A percentile compares a stretch with the other conserved stretches of the same genome.
Conservation (phyloP, 768 basidiomycete species). For the Mycena epipterygia region DNA sequence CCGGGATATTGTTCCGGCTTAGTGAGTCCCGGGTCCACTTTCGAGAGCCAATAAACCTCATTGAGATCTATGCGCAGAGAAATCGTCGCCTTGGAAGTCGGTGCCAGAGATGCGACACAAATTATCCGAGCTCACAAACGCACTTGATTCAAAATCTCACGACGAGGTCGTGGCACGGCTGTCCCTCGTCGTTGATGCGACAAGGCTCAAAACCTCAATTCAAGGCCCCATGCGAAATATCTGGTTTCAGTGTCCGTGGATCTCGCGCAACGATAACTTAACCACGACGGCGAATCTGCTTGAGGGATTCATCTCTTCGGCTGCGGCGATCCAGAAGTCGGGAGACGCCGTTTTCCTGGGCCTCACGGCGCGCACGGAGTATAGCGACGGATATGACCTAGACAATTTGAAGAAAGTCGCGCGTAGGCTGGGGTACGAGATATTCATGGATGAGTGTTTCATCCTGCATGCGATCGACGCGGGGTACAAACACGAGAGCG, state of each 20-base stretch:
- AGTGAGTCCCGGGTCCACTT: not conserved
- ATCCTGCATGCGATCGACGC: constrained; percentile 16
- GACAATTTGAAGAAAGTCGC: constrained; percentile 6
- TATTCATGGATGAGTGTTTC: constrained; percentile 16
- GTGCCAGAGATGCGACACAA: constrained; percentile 5
- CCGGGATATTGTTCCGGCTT: not conserved
- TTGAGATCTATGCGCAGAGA: not conserved
- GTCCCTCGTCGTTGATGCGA: constrained; percentile 11
- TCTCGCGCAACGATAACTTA: not conserved
- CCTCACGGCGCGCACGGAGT: constrained; percentile 3
- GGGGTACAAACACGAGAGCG: constrained; percentile 21
- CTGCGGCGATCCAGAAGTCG: constrained; percentile 12
- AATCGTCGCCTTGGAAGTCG: constrained; percentile 10
- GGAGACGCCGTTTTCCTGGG: constrained; percentile 15
- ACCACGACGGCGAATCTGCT: constrained; percentile 12
- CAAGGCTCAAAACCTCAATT: constrained; percentile 13
- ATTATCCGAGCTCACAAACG: constrained; percentile 7
- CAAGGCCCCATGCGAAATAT: constrained; percentile 11
- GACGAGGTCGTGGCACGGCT: constrained; percentile 5
- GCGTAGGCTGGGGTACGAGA: constrained; percentile 11
- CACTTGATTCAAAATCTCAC: constrained; percentile 4
- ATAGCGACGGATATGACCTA: not conserved
- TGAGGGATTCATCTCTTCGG: constrained; percentile 6
- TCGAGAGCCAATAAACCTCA: constrained; percentile 3
- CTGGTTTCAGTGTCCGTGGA: no score